phyloP scores from a whole-genome alignment of 345 rosid species.

The Theobroma cacao region DNA sequence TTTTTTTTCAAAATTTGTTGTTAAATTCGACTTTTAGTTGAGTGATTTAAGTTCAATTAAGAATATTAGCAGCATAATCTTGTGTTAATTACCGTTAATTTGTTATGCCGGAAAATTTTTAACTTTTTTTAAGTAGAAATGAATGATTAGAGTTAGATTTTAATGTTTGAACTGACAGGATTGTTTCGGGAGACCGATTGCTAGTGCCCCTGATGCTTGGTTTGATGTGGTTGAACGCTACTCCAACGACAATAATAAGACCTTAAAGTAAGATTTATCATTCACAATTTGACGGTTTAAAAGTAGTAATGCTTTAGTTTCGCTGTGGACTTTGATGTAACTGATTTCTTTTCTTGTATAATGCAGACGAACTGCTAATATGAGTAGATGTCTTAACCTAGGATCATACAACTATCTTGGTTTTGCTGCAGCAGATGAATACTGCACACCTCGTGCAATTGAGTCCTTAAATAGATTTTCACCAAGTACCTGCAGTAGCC shows the following conservation, averaged over 20 bases:
- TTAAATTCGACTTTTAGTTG: background rate
- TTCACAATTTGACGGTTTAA: background rate
- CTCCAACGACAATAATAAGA: conserved; percentile 82
- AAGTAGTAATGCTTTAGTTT: background rate
- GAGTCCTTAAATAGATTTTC: conserved; percentile 68
- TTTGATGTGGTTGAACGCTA: conserved; percentile 75
- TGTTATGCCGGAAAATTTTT: background rate
- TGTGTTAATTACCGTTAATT: background rate
- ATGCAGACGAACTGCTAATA: background rate
- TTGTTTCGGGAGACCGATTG: conserved; percentile 81
- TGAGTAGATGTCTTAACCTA: conserved; percentile 67
- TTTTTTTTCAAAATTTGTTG: background rate
- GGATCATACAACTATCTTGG: conserved; percentile 97
- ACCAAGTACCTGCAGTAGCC: conserved; percentile 82
- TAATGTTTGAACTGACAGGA: conserved; percentile 40
- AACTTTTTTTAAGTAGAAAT: background rate
- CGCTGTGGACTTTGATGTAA: background rate
- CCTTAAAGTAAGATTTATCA: conserved; percentile 47
- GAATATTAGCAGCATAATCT: background rate
- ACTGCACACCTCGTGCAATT: conserved; percentile 83
- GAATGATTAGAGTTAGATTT: background rate
- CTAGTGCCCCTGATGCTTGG: conserved; percentile 95
- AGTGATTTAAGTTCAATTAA: background rate
- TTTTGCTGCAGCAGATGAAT: conserved; percentile 91
- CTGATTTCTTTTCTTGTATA: background rate